Evolutionary conservation across 2,329 filamentous ascomycete species (phyloP).

Genomic region (Beauveria caledonica): DNA sequence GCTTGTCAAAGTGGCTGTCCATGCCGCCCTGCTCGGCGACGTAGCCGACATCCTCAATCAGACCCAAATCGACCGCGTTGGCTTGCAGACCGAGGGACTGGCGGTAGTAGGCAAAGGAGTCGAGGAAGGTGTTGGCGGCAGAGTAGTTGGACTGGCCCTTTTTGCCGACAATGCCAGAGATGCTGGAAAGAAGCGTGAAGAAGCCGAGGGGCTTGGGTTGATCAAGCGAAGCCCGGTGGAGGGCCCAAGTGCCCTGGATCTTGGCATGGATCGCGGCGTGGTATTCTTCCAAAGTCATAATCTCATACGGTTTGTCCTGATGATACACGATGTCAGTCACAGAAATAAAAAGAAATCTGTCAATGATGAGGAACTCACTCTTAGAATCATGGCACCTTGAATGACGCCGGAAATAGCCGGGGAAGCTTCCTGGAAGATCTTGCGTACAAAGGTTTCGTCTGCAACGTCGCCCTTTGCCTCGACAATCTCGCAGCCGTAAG

Average conservation of each 20-base stretch:
- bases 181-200: constrained; percentile 26
- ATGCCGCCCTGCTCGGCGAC: constrained; percentile 15
- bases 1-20: constrained; percentile 9
- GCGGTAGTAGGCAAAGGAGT: constrained; percentile 28
- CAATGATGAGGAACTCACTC: neutral
- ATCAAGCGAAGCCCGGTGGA: constrained; percentile 18
- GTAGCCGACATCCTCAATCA: constrained; percentile 30
- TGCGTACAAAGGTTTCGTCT: constrained; percentile 17
- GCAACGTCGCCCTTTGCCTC: constrained; percentile 22
- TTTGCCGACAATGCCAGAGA: constrained; percentile 23
- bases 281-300: constrained; percentile 27
- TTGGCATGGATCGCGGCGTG: constrained; percentile 19
- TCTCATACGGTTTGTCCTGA: constrained; percentile 3
- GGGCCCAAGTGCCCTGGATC: constrained; percentile 25
- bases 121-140: constrained; percentile 32
- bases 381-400: constrained; percentile 28
- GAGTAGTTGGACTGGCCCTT: constrained; percentile 30
- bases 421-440: constrained; percentile 3
- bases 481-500: constrained; percentile 15
- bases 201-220: constrained; percentile 21
- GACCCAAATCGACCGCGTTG: constrained; percentile 27
- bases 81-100: constrained; percentile 13
- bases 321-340: neutral
- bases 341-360: neutral
- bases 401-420: constrained; percentile 28